Evolutionary conservation across 2,329 filamentous ascomycete species (phyloP), one percentile per base, ranked within the genome.

Genomic region (Aspergillus texensis): DNA sequence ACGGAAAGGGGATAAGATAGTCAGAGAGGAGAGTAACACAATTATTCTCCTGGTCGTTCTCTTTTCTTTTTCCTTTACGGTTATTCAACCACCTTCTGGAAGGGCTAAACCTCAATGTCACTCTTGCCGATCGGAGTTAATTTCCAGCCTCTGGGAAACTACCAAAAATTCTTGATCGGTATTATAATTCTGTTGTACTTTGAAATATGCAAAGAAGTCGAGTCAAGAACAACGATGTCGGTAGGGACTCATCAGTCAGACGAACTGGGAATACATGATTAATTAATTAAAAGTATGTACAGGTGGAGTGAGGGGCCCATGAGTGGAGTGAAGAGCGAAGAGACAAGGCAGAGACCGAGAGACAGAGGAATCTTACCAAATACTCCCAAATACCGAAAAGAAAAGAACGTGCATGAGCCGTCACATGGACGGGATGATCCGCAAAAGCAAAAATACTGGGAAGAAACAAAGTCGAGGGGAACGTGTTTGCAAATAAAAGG

Each of bases 351-450:
- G 36, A 16, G 36, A 39, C 10, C 1, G 36, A 41, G 36, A 19
- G 36, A 41, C 6, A 19, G 6, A 19, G n/a, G 6, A 48, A 48
- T 16, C 45, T 48, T 26, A 48, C 36, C 36, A 41, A 41, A 39
- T 39, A 39, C 36, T 24, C 26, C 36, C 36, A 39, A 39, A 41
- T 41, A 41, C 36, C 48, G 26, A 52, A 52, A 28, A n/a, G 10
- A 30, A 32, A 32, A 30, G 48, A 52, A 52, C 48, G 48, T 52
- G 48, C 48, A 52, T 52, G 48, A 32, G 36, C 30, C 48, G 21
- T 43, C 39, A 58, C 55, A 43, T 53, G 43, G 57, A 24, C 46
- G 34, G 26, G 48, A 52, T 52, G 28, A 52, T 52, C 26, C 26
- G 28, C 26, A n/a, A 21, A 19, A 52, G 30, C 9, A 11, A 41